Percentiles rank a stretch among this genome's conserved stretches.
These are phyloP conservation scores for Arthroderma uncinatum DNA, from an alignment of 2,329 filamentous ascomycete genomes.

Conservation along the genomic window DNA sequence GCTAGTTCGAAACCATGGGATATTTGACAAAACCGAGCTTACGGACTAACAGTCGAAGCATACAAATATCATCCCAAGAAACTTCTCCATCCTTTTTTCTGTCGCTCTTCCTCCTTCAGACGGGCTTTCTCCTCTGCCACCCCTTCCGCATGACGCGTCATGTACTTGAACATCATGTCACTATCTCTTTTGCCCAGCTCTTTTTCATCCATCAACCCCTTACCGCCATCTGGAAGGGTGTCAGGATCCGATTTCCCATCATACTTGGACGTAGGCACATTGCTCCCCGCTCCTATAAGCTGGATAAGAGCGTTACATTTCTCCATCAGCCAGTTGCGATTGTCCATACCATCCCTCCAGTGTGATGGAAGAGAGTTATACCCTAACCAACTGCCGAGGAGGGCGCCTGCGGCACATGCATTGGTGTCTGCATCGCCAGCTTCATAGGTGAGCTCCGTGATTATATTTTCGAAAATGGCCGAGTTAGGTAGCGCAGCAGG, in stretches of 20 bases:
- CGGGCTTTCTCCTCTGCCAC: conserved; percentile 10
- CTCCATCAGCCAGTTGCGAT: conserved; percentile 15
- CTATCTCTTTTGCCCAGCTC: conserved; percentile 11
- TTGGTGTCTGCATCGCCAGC: conserved; percentile 48
- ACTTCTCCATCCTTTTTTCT: conserved; percentile 7
- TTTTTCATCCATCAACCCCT: conserved; percentile 12
- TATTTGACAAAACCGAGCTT: too few species aligned
- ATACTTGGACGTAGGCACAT: background rate
- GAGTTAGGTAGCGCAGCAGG: background rate
- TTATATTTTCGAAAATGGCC: conserved; percentile 37
- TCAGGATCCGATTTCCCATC: conserved; percentile 12
- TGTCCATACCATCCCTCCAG: conserved; percentile 39
- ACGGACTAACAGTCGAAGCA: too few species aligned
- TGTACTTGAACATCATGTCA: conserved; percentile 12
- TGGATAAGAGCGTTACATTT: conserved; percentile 13
- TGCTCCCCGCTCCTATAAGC: conserved; percentile 1
- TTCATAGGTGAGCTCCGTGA: conserved; percentile 41
- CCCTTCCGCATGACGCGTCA: conserved; percentile 8
- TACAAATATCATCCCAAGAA: background rate
- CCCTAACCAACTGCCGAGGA: conserved; percentile 41
- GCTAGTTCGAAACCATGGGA: too few species aligned
- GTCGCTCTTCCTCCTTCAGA: conserved; percentile 3
- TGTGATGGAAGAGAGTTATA: conserved; percentile 38
- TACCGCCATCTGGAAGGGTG: conserved; percentile 13
- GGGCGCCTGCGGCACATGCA: conserved; percentile 42